Evolutionary conservation across 179 eudicot genomes (phyloP).

Genomic region (Nepenthes alata): DNA sequence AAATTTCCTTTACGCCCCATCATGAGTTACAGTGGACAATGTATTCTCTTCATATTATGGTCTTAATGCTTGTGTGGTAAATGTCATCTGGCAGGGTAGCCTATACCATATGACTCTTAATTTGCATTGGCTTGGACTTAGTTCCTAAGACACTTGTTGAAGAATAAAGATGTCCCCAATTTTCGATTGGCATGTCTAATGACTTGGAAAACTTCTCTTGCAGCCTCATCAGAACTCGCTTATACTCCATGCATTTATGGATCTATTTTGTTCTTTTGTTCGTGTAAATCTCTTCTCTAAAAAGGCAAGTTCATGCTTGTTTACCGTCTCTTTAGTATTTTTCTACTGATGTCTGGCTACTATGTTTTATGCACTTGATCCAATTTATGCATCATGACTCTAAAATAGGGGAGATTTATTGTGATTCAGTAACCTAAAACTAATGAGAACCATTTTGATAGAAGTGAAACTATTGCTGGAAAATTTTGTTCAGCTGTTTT

Average conservation of each 20-base stretch:
- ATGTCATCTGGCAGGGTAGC: too few species aligned
- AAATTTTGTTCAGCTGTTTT: too few species aligned
- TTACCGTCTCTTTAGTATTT: not conserved
- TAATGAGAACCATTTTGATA: too few species aligned
- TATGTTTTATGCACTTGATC: not conserved
- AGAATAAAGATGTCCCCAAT: not conserved
- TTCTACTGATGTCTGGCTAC: not conserved
- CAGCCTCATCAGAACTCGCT: constrained; percentile 99
- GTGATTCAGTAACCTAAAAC: too few species aligned
- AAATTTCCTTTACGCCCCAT: not conserved
- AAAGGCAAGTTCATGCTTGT: constrained; percentile 42
- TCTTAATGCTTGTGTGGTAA: too few species aligned
- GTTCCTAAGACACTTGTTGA: too few species aligned
- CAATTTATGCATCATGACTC: too few species aligned
- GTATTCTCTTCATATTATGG: not conserved
- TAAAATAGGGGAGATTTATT: too few species aligned
- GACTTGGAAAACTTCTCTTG: constrained; percentile 23
- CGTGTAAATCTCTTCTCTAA: constrained; percentile 87
- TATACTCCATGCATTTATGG: constrained; percentile 95
- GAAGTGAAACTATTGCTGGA: too few species aligned
- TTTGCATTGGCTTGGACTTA: too few species aligned
- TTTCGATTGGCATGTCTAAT: constrained; percentile 21
- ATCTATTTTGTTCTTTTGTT: constrained; percentile 92
- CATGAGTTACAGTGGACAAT: not conserved
- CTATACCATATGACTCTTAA: too few species aligned